phyloP scores from a whole-genome alignment of 768 basidiomycete genomes.

The Hericium erinaceus region DNA sequence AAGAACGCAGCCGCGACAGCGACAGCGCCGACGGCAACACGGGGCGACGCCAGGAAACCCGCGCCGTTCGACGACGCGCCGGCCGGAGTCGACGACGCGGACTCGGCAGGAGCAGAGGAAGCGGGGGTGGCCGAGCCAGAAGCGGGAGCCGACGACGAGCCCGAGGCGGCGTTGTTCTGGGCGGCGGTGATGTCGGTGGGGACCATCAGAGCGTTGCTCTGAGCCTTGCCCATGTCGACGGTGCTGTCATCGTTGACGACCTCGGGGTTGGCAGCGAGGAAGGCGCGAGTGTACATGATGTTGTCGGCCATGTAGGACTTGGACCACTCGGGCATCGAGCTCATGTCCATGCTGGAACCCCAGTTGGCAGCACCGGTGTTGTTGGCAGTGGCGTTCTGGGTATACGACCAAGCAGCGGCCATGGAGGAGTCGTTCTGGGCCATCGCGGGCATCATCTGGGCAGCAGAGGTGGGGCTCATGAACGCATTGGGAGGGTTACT shows the following conservation, averaged over 20 bases:
- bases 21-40: conserved; percentile 37
- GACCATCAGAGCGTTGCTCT: conserved; percentile 43
- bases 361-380: conserved; percentile 42
- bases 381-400: conserved; percentile 35
- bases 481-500: conserved; percentile 46
- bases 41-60: conserved; percentile 36
- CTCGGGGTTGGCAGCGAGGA: conserved; percentile 43
- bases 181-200: conserved; percentile 48
- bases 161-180: conserved; percentile 18
- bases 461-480: conserved; percentile 36
- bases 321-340: conserved; percentile 44
- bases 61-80: conserved; percentile 32
- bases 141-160: conserved; percentile 18
- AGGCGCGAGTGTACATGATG: conserved; percentile 38
- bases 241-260: conserved; percentile 39
- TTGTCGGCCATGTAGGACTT: conserved; percentile 44
- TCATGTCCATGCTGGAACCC: conserved; percentile 57
- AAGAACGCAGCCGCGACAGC: conserved; percentile 38
- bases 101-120: conserved; percentile 12
- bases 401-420: conserved; percentile 46
- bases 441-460: conserved; percentile 40
- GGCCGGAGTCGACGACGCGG: conserved; percentile 16
- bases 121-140: conserved; percentile 4
- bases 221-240: conserved; percentile 37
- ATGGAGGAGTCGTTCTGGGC: conserved; percentile 37